phyloP scores from a whole-genome alignment of 2,329 filamentous ascomycete species.

The Claviceps sp. region DNA sequence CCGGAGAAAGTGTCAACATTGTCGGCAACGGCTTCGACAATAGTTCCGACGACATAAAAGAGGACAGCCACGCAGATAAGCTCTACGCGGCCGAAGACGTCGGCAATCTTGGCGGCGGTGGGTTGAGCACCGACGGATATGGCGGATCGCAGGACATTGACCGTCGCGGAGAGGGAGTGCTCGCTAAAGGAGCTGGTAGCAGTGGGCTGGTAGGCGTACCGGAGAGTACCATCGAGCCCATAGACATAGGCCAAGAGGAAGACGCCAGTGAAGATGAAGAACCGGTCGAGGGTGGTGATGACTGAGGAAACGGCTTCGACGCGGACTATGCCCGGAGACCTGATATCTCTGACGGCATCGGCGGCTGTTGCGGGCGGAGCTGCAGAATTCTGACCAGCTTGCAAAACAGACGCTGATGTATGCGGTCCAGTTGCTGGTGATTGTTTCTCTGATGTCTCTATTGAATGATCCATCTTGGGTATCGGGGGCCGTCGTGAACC shows the following conservation, averaged over 20 bases:
- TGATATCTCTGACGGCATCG: constrained; percentile 17
- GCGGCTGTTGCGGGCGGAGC: constrained; percentile 8
- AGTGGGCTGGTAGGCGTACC: constrained; percentile 40
- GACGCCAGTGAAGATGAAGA: constrained; percentile 45
- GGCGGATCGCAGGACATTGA: constrained; percentile 44
- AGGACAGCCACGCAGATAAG: constrained; percentile 41
- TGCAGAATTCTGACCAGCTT: neutral
- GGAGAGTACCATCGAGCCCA: constrained; percentile 43
- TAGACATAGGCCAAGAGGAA: constrained; percentile 54
- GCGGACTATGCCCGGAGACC: constrained; percentile 42
- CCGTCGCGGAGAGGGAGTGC: constrained; percentile 43
- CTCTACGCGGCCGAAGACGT: constrained; percentile 50
- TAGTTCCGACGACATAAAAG: constrained; percentile 35
- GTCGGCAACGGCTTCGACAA: constrained; percentile 49
- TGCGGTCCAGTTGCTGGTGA: neutral
- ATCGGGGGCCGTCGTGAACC: neutral
- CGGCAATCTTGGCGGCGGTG: constrained; percentile 49
- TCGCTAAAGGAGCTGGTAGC: constrained; percentile 35
- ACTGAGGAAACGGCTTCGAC: constrained; percentile 42
- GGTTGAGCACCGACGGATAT: constrained; percentile 47
- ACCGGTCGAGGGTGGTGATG: constrained; percentile 37
- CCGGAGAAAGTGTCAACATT: constrained; percentile 34
- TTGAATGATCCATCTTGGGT: neutral
- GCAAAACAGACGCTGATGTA: constrained; percentile 1
- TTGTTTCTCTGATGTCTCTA: neutral